Evolutionary conservation across 768 basidiomycete species (phyloP).

Genomic region (Cystofilobasidium ferigula): DNA sequence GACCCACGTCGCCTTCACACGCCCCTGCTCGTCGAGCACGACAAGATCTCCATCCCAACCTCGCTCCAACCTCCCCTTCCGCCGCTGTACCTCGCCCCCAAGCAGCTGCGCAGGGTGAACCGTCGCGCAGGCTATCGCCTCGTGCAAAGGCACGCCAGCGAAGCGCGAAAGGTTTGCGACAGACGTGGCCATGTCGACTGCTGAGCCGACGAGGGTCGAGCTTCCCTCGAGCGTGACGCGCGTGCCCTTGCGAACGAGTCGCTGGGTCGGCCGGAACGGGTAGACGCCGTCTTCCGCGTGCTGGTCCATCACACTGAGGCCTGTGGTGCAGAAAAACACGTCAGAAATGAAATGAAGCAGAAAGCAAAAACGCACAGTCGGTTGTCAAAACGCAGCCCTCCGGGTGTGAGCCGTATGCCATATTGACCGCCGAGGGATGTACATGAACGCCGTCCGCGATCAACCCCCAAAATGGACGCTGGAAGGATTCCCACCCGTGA

Average conservation of each 20-base stretch:
- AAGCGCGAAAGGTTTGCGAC: constrained; percentile 74
- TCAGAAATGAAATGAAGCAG: neutral
- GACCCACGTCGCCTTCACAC: constrained; percentile 63
- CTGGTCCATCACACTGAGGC: constrained; percentile 77
- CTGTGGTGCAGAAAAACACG: constrained; percentile 45
- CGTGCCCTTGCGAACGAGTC: constrained; percentile 71
- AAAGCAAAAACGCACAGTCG: constrained; percentile 51
- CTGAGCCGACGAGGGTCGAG: constrained; percentile 63
- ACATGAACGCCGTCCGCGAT: constrained; percentile 87
- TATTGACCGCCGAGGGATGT: constrained; percentile 78
- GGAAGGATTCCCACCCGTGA: constrained; percentile 43
- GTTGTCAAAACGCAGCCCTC: constrained; percentile 82
- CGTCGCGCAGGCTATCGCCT: constrained; percentile 77
- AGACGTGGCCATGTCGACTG: constrained; percentile 53
- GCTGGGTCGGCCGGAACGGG: constrained; percentile 71
- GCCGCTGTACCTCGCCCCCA: constrained; percentile 52
- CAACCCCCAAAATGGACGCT: constrained; percentile 71
- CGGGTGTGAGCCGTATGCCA: constrained; percentile 71
- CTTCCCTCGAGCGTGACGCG: constrained; percentile 75
- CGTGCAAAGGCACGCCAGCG: constrained; percentile 68
- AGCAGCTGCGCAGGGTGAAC: constrained; percentile 76
- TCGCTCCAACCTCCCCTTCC: constrained; percentile 64
- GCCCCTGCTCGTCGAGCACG: constrained; percentile 58
- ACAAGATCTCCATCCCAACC: constrained; percentile 82
- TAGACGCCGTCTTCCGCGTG: constrained; percentile 70